Base-by-base conservation (phyloP, 371 early-diverging fungal genomes). In the Mortierella sp. region DNA sequence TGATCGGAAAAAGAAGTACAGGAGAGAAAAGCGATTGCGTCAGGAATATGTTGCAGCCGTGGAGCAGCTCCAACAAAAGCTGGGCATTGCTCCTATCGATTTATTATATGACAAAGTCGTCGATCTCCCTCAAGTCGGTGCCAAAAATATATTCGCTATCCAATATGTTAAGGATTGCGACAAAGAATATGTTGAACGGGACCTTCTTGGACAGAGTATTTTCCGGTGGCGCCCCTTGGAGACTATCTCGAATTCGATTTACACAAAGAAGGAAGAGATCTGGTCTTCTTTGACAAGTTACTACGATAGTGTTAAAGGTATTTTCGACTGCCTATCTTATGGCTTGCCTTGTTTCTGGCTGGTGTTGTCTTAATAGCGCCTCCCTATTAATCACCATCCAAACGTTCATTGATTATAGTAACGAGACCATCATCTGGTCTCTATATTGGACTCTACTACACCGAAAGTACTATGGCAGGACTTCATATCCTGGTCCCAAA, bases 401-500 rank as follows among this genome's bases (percentile, higher is more conserved):
- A 9, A 9, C 37, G 3, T 37, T 9, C 9, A 37, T 5, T 9
- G 9, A 37, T 37, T 9, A 37, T 62, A 79, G 79, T 72, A 63
- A 60, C 83, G n/a, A 68, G 69, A n/a, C 74, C 76, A 23, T 74
- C 82, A 0, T 66, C 81, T 28, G 84, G 84, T 4, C 74, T 84
- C 15, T 84, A 84, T 53, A 53, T 84, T 21, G 82, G 82, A 25
- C 58, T 84, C 7, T 77, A 82, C 45, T 81, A 84, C 51, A 74
- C 82, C 0, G 82, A 84, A 48, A 81, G 77, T 43, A 80, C 77
- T 15, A 72, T 82, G 64, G 68, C 80, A 18, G 82, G 84, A 21
- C 45, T 84, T 28, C 74, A 73, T 58, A 74, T 84, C 43, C 66
- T 84, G 4, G 81, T 84, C 12, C 82, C 84, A n/a, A n/a, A n/a